Evolutionary conservation across 345 rosid genomes (phyloP).

Genomic region (Balakata baccata): DNA sequence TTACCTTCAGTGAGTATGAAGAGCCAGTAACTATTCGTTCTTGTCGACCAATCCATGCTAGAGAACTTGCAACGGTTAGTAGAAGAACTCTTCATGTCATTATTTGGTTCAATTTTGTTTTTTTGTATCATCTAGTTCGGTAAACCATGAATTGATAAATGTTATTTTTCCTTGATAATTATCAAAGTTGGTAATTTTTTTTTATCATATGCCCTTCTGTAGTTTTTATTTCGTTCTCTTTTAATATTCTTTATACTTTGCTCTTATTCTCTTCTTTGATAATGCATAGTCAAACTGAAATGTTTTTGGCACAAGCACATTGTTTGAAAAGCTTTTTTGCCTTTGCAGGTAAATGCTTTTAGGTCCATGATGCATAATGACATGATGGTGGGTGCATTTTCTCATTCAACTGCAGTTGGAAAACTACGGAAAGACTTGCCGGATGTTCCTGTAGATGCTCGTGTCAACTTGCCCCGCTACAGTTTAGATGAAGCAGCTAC

Average conservation of each 20-base stretch:
- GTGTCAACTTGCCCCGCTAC: constrained; percentile 64
- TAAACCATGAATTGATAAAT: background rate
- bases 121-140: background rate
- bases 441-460: constrained; percentile 83
- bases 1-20: constrained; percentile 89
- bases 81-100: background rate
- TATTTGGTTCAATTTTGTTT: background rate
- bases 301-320: background rate
- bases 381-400: constrained; percentile 96
- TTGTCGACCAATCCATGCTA: constrained; percentile 72
- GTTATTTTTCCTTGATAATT: background rate
- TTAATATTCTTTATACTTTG: too few relatives aligned
- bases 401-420: constrained; percentile 93
- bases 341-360: constrained; percentile 81
- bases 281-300: background rate
- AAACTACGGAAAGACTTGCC: constrained; percentile 85
- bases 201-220: too few relatives aligned
- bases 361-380: constrained; percentile 87
- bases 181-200: too few relatives aligned
- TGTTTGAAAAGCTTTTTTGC: background rate
- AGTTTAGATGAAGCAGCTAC: constrained; percentile 75
- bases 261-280: too few relatives aligned
- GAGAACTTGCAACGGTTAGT: constrained; percentile 83
- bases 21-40: constrained; percentile 78
- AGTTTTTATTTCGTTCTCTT: background rate